These are phyloP conservation scores for Penicillium flavigenum DNA, from an alignment of 495 filamentous ascomycete genomes.

Conservation along the genomic window DNA sequence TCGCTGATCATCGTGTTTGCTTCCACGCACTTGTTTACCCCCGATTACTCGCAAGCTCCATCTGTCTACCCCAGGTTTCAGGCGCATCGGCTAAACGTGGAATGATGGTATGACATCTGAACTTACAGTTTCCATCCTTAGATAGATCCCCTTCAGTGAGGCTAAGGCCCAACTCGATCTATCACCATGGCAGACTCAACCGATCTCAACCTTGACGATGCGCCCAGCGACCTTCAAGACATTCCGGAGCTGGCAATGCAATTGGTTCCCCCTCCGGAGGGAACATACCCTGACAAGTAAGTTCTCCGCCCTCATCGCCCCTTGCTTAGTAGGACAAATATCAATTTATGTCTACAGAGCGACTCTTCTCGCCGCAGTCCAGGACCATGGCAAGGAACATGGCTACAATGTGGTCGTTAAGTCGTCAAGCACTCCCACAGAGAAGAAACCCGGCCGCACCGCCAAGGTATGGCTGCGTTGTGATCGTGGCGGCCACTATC, in stretches of 20 bases:
- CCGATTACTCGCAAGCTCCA: conserved; percentile 13
- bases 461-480: conserved; percentile 51
- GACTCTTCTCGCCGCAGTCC: conserved; percentile 44
- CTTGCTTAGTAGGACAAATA: background rate
- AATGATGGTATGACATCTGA: conserved; percentile 21
- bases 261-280: conserved; percentile 45
- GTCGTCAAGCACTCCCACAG: conserved; percentile 47
- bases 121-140: conserved; percentile 16
- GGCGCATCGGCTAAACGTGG: background rate
- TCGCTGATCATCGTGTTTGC: conserved; percentile 31
- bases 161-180: conserved; percentile 17
- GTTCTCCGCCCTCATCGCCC: conserved; percentile 10
- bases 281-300: conserved; percentile 49
- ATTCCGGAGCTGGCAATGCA: conserved; percentile 49
- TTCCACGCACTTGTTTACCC: conserved; percentile 47
- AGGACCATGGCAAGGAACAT: conserved; percentile 46
- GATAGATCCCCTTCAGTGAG: conserved; percentile 9
- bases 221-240: conserved; percentile 50
- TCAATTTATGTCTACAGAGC: conserved; percentile 24
- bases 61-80: conserved; percentile 5
- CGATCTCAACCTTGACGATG: conserved; percentile 46
- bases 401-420: conserved; percentile 52
- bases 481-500: conserved; percentile 53
- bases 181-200: conserved; percentile 43
- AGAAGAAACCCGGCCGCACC: conserved; percentile 49